Conservation (phyloP, 2,329 filamentous ascomycete species). For the Ramularia endophylla region DNA sequence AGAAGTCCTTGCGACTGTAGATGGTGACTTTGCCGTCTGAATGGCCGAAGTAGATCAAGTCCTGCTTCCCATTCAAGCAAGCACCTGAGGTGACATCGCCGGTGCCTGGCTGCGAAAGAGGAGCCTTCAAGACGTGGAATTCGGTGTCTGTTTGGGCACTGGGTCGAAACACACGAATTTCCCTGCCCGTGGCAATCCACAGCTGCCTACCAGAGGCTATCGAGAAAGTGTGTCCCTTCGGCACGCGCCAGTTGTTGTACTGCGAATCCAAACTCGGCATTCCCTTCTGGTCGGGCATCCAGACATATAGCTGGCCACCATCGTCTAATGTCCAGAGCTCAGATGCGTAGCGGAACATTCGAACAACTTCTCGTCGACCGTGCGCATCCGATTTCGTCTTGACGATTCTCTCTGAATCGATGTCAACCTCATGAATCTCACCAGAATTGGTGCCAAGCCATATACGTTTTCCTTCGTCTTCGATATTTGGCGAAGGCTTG, state of each 20-base stretch:
- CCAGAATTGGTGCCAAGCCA: conserved; percentile 90
- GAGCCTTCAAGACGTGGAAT: conserved; percentile 68
- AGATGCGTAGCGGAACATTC: conserved; percentile 78
- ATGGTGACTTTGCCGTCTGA: conserved; percentile 89
- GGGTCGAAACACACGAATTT: conserved; percentile 77
- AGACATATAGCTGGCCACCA: conserved; percentile 76
- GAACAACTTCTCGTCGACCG: conserved; percentile 69
- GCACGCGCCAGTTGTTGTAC: conserved; percentile 71
- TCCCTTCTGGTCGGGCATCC: conserved; percentile 69
- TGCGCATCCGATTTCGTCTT: conserved; percentile 67
- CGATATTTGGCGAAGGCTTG: conserved; percentile 70
- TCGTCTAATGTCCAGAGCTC: conserved; percentile 96
- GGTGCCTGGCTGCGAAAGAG: conserved; percentile 64
- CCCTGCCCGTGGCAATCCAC: conserved; percentile 84
- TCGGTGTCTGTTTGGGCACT: conserved; percentile 60
- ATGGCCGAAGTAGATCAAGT: conserved; percentile 84
- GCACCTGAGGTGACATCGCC: conserved; percentile 86
- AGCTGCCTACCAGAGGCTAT: conserved; percentile 78
- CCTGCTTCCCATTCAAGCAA: conserved; percentile 65
- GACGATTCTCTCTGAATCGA: conserved; percentile 65
- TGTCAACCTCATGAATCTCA: conserved; percentile 84
- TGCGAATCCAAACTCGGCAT: conserved; percentile 68
- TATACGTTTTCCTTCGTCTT: conserved; percentile 72
- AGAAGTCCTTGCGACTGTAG: conserved; percentile 73
- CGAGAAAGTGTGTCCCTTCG: conserved; percentile 79